phyloP scores from a whole-genome alignment of 176 grass and related monocot species.

The Avena atlantica region DNA sequence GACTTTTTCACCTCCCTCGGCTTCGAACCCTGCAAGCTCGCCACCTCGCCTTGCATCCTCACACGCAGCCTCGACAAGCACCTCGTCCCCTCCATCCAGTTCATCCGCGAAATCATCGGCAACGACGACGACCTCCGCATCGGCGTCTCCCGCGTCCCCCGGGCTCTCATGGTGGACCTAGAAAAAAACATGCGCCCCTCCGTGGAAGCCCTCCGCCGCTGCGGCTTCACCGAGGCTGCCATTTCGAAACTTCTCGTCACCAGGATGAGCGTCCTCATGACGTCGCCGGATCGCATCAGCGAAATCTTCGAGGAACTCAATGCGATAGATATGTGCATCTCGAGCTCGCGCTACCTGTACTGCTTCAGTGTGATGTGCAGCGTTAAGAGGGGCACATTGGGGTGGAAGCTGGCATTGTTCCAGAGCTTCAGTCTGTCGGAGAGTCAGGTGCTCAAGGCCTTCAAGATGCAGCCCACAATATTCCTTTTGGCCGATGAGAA shows the following conservation, averaged over 20 bases:
- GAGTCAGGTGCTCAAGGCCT: slow-evolving; percentile 31
- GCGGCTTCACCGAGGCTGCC: slow-evolving; percentile 14
- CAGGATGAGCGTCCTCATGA: slow-evolving; percentile 14
- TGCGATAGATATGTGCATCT: background rate
- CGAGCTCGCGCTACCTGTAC: slow-evolving; percentile 18
- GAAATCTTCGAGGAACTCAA: slow-evolving; percentile 47
- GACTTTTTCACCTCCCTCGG: slow-evolving; percentile 44
- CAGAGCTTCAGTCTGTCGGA: slow-evolving; percentile 48
- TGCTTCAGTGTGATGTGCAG: slow-evolving; percentile 3
- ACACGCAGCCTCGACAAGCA: slow-evolving; percentile 39
- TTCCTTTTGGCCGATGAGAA: slow-evolving; percentile 20
- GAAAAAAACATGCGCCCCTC: slow-evolving; percentile 35
- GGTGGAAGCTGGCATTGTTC: slow-evolving; percentile 49
- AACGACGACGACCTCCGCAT: slow-evolving; percentile 9
- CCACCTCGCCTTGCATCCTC: background rate
- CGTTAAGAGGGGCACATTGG: slow-evolving; percentile 27
- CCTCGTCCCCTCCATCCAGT: slow-evolving; percentile 35
- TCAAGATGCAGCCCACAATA: slow-evolving; percentile 40
- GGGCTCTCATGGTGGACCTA: background rate
- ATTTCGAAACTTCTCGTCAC: slow-evolving; percentile 35
- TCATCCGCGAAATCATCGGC: slow-evolving; percentile 41
- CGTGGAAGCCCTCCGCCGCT: slow-evolving; percentile 30
- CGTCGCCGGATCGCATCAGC: slow-evolving; percentile 22
- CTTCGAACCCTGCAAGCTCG: slow-evolving; percentile 5
- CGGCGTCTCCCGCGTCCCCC: background rate